Evolutionary conservation across 345 rosid genomes (phyloP).

Genomic region (Gossypium herbaceum): DNA sequence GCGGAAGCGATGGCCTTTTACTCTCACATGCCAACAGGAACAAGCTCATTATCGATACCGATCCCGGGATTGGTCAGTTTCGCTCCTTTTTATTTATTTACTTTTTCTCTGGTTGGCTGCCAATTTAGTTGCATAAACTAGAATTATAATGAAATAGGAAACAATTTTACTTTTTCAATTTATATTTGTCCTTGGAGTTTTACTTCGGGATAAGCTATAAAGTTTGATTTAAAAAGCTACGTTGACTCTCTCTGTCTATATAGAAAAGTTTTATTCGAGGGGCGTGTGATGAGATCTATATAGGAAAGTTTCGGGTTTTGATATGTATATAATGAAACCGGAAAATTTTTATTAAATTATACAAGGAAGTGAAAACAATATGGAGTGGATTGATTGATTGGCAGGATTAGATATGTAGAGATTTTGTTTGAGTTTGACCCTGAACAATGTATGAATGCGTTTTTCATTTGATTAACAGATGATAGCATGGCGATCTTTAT

Average conservation of each 20-base stretch:
- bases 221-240: neutral
- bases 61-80: slow-evolving; percentile 91
- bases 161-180: neutral
- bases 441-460: neutral
- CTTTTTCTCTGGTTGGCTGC: neutral
- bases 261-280: too few relatives aligned
- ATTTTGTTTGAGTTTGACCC: neutral
- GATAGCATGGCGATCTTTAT: slow-evolving; percentile 91
- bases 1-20: slow-evolving; percentile 20
- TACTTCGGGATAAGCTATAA: neutral
- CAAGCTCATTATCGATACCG: slow-evolving; percentile 96
- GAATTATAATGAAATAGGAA: neutral
- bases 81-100: neutral
- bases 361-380: too few relatives aligned
- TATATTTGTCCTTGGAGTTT: neutral
- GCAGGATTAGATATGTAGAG: neutral
- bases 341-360: too few relatives aligned
- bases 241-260: too few relatives aligned
- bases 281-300: neutral
- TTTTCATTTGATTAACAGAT: slow-evolving; percentile 37
- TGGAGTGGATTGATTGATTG: neutral
- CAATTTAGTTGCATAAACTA: neutral
- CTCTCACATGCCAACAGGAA: slow-evolving; percentile 36
- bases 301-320: neutral
- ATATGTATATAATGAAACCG: neutral